phyloP scores from a whole-genome alignment of 805 yeast species.

The Barnettozyma californica region DNA sequence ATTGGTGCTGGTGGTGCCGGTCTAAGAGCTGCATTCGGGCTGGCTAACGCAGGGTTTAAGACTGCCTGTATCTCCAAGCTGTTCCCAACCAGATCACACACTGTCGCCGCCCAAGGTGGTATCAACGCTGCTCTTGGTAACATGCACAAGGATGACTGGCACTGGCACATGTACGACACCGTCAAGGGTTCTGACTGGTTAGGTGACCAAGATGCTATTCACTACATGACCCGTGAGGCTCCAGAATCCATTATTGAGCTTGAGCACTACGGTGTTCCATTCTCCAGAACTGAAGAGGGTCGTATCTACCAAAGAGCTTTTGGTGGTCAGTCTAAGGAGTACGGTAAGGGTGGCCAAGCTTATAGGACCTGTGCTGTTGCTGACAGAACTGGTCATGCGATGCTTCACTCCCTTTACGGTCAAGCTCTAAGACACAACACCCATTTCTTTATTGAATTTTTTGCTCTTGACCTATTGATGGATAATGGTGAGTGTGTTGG shows the following conservation, averaged over 20 bases:
- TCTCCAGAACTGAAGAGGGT: constrained; percentile 95
- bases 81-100: constrained; percentile 97
- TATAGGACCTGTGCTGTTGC: constrained; percentile 99
- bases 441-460: constrained; percentile 95
- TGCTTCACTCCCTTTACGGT: constrained; percentile 92
- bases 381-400: constrained; percentile 97
- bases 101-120: constrained; percentile 99
- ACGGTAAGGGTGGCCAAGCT: constrained; percentile 98
- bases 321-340: constrained; percentile 95
- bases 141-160: constrained; percentile 98
- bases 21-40: constrained; percentile 95
- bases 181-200: constrained; percentile 99
- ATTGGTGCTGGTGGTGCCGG: constrained; percentile 99
- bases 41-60: constrained; percentile 94
- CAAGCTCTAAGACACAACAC: constrained; percentile 96
- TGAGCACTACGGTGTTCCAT: constrained; percentile 98
- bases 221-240: constrained; percentile 98
- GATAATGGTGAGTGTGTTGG: constrained; percentile 96
- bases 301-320: constrained; percentile 97
- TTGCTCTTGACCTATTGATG: constrained; percentile 90
- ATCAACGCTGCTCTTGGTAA: constrained; percentile 98
- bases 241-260: constrained; percentile 92
- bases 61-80: constrained; percentile 96
- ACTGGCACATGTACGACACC: constrained; percentile 99
- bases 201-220: constrained; percentile 99